Conservation (phyloP, 345 rosid species). For the Eucalyptus tenuipes region DNA sequence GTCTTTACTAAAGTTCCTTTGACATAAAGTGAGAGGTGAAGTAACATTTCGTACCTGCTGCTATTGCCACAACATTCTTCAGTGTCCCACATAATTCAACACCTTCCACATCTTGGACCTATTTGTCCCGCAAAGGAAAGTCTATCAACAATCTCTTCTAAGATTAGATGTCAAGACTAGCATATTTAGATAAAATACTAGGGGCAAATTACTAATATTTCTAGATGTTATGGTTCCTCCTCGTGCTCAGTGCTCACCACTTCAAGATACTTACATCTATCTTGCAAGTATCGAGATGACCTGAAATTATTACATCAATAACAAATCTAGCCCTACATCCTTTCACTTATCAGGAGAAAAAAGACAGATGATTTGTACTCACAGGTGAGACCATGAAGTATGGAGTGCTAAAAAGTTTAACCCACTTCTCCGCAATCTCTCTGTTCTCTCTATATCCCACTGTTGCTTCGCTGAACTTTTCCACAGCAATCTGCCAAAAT, state of each 20-base stretch:
- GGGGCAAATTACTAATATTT: neutral
- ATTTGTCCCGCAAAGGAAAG: neutral
- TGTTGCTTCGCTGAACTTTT: conserved; percentile 94
- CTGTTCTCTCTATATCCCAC: conserved; percentile 66
- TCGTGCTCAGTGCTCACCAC: neutral
- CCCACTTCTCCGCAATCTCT: conserved; percentile 78
- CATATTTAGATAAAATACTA: neutral
- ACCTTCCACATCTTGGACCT: conserved; percentile 95
- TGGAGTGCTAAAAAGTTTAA: conserved; percentile 71
- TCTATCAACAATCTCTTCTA: neutral
- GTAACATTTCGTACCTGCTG: conserved; percentile 42
- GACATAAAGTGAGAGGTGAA: neutral
- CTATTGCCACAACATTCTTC: conserved; percentile 93
- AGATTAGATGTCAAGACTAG: neutral
- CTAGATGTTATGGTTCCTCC: neutral
- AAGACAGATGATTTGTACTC: conserved; percentile 6
- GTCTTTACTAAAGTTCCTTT: neutral
- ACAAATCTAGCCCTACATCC: neutral
- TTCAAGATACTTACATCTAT: neutral
- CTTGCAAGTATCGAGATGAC: neutral
- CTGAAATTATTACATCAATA: neutral
- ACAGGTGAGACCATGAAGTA: conserved; percentile 83
- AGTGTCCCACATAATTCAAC: conserved; percentile 93
- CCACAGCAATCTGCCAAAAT: conserved; percentile 63
- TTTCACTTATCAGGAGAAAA: neutral